These are phyloP conservation scores for Sporothrix pseudoabietina DNA, from an alignment of 2,329 filamentous ascomycete species.

Conservation along the genomic window DNA sequence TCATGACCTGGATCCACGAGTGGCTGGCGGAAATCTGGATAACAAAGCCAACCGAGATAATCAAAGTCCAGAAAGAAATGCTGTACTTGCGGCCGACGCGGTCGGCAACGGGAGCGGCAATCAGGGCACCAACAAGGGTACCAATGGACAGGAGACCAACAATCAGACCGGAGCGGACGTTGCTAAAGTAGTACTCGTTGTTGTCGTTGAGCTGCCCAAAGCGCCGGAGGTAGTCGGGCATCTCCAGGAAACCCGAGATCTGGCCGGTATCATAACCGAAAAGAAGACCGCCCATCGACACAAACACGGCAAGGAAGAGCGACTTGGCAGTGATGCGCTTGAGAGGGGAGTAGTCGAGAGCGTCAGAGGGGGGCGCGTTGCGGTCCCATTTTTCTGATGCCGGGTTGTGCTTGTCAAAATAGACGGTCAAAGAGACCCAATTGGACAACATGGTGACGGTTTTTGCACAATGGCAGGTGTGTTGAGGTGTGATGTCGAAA, in stretches of 20 bases:
- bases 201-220: constrained; percentile 53
- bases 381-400: constrained; percentile 27
- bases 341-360: constrained; percentile 33
- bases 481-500: background rate
- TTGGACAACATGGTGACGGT: constrained; percentile 16
- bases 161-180: constrained; percentile 53
- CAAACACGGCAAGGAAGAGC: constrained; percentile 31
- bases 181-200: constrained; percentile 45
- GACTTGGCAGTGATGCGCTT: constrained; percentile 29
- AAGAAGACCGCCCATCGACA: constrained; percentile 34
- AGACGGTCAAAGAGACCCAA: constrained; percentile 23
- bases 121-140: constrained; percentile 56
- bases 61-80: constrained; percentile 54
- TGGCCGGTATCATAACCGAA: constrained; percentile 63
- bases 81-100: constrained; percentile 60
- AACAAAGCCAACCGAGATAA: constrained; percentile 66
- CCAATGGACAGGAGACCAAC: constrained; percentile 61
- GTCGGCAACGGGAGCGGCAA: constrained; percentile 58
- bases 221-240: constrained; percentile 57
- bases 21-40: constrained; percentile 63
- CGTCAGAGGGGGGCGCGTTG: constrained; percentile 23
- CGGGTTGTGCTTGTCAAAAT: constrained; percentile 32
- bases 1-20: constrained; percentile 62
- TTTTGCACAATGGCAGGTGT: background rate
- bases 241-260: constrained; percentile 55